Conservation (phyloP, 2,329 filamentous ascomycete genomes). For the Colletotrichum sp. region DNA sequence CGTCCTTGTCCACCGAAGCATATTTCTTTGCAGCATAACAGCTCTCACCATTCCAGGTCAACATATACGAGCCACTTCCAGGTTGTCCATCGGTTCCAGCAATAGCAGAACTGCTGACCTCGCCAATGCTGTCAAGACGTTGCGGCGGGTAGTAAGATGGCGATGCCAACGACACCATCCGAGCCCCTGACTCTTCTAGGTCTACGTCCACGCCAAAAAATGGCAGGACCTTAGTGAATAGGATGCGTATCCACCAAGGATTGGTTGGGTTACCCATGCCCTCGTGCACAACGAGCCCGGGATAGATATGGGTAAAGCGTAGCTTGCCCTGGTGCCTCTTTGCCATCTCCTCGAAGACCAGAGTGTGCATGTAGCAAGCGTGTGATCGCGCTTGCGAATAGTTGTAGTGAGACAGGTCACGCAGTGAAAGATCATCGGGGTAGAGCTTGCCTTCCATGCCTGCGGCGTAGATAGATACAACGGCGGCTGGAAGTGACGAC, state of each 20-base stretch:
- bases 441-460: not conserved
- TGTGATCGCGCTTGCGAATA: not conserved
- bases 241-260: not conserved
- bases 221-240: not conserved
- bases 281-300: not conserved
- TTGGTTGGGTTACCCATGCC: not conserved
- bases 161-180: not conserved
- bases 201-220: not conserved
- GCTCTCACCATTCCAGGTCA: not conserved
- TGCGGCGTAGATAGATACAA: not conserved
- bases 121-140: not conserved
- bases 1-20: not conserved
- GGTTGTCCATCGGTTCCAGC: not conserved
- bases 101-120: not conserved
- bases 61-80: not conserved
- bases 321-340: not conserved
- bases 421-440: not conserved
- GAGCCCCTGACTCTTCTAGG: not conserved
- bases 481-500: not conserved
- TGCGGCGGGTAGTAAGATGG: not conserved
- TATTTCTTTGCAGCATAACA: not conserved
- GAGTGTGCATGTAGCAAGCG: not conserved
- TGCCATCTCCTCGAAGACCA: not conserved
- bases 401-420: not conserved
- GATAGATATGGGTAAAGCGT: not conserved